Evolutionary conservation across 2,329 filamentous ascomycete species (phyloP), one percentile per base, ranked within the genome.

Genomic region (Cercospora sojina): DNA sequence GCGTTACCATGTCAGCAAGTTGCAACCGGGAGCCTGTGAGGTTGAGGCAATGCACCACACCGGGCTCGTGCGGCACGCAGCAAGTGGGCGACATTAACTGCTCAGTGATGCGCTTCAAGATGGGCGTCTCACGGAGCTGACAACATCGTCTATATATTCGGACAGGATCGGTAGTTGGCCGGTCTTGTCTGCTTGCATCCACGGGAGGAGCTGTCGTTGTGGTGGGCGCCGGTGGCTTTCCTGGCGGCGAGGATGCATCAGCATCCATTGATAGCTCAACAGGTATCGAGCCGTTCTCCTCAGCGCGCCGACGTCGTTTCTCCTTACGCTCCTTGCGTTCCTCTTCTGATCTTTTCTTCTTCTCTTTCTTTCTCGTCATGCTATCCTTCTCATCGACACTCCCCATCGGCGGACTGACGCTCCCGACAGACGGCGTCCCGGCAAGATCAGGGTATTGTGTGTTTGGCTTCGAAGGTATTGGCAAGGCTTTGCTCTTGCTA

Each of bases 111-210:
- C 91, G 92, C 78, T 96, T 96, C 20, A 98, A 82, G 61, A 97
- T 93, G 0, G 93, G 92, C 0, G 93, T 96, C 79, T 98, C 95
- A 65, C 95, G 87, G 31, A 99, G 82, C 76, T 98, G 94, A 76
- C 95, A 98, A 77, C 95, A 98, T 75, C 95, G 86, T 71, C 94
- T 87, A 78, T 99, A 99, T 74, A 99, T 96, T 65, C 94, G 87
- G 13, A 93, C 87, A 2, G 95, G 94, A 75, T 97, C 95, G 1
- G 91, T 96, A 0, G 94, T 97, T 0, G 94, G 93, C 59, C 86
- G 83, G 67, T 86, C 84, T 74, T 91, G 88, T 16, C 85, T 82
- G 68, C 81, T 85, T 0, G 85, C 79, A 1, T 80, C 75, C 23
- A 72, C 69, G 3, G 73, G 71, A 66, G 35, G 27, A 13, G 72